A percentile compares a stretch with the other conserved stretches of the same genome.
phyloP scores from a whole-genome alignment of 805 yeast genomes.

The Phaffomyces antillensis region DNA sequence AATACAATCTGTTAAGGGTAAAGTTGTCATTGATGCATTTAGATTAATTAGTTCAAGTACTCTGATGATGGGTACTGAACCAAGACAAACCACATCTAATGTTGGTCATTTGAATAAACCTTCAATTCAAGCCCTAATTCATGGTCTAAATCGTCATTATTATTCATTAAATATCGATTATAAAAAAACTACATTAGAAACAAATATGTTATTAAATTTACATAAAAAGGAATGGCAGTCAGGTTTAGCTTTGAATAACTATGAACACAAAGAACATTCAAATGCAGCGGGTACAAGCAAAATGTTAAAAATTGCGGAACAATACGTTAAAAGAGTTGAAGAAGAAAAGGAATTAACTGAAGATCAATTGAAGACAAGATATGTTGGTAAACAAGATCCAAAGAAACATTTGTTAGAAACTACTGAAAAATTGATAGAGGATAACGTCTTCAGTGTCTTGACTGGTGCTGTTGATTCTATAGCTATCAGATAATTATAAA shows the following conservation, averaged over 20 bases:
- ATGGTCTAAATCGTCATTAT: slow-evolving; percentile 94
- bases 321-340: slow-evolving; percentile 80
- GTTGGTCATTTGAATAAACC: slow-evolving; percentile 95
- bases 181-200: slow-evolving; percentile 86
- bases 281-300: slow-evolving; percentile 66
- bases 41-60: slow-evolving; percentile 84
- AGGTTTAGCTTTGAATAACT: slow-evolving; percentile 75
- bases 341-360: slow-evolving; percentile 87
- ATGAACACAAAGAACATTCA: slow-evolving; percentile 65
- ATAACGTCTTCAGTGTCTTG: slow-evolving; percentile 78
- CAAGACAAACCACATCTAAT: slow-evolving; percentile 94
- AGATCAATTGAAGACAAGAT: slow-evolving; percentile 88
- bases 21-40: slow-evolving; percentile 97
- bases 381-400: slow-evolving; percentile 98
- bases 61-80: slow-evolving; percentile 93
- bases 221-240: slow-evolving; percentile 96
- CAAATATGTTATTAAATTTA: slow-evolving; percentile 85
- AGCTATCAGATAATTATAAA: slow-evolving; percentile 58
- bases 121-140: slow-evolving; percentile 92
- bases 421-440: slow-evolving; percentile 80
- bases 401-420: slow-evolving; percentile 92
- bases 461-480: slow-evolving; percentile 87
- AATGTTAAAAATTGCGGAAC: slow-evolving; percentile 85
- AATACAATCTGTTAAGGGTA: slow-evolving; percentile 96
- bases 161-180: slow-evolving; percentile 93